A percentile compares a stretch with the other conserved stretches of the same genome.
phyloP scores from a whole-genome alignment of 495 filamentous ascomycete genomes.

The Acidomyces sp. region DNA sequence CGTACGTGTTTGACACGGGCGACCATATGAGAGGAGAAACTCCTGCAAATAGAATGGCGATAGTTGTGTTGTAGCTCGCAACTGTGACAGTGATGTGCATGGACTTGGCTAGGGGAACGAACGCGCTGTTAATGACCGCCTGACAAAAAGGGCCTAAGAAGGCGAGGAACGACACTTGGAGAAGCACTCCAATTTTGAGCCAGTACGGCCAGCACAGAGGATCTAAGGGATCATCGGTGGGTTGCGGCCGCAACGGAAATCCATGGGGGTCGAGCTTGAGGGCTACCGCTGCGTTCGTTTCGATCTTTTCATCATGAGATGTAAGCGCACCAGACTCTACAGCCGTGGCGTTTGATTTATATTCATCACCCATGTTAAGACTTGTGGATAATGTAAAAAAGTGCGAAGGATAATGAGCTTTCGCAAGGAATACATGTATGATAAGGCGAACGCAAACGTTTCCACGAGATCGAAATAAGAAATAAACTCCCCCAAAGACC shows the following conservation, averaged over 20 bases:
- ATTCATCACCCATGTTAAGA: too few species aligned
- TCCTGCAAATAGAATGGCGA: conserved; percentile 19
- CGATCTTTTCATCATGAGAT: too few species aligned
- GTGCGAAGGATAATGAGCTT: too few species aligned
- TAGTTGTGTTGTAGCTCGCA: conserved; percentile 21
- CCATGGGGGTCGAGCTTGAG: conserved; percentile 18
- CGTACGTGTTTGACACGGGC: conserved; percentile 27
- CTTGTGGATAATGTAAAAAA: too few species aligned
- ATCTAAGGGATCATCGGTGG: conserved; percentile 17
- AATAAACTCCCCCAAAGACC: too few species aligned
- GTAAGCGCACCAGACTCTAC: too few species aligned
- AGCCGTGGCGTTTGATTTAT: too few species aligned
- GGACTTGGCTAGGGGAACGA: conserved; percentile 21
- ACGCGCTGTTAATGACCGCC: conserved; percentile 24
- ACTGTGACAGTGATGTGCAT: conserved; percentile 21
- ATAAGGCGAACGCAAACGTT: too few species aligned
- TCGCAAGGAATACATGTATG: too few species aligned
- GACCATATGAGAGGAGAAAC: conserved; percentile 26
- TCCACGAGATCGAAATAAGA: too few species aligned
- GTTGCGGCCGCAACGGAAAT: conserved; percentile 16
- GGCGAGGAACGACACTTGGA: conserved; percentile 10
- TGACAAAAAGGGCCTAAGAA: conserved; percentile 18
- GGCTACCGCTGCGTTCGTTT: too few species aligned
- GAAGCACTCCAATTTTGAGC: conserved; percentile 5
- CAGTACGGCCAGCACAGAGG: conserved; percentile 2